phyloP scores from a whole-genome alignment of 441 rosid species.

The Rhodomyrtus psidioides region DNA sequence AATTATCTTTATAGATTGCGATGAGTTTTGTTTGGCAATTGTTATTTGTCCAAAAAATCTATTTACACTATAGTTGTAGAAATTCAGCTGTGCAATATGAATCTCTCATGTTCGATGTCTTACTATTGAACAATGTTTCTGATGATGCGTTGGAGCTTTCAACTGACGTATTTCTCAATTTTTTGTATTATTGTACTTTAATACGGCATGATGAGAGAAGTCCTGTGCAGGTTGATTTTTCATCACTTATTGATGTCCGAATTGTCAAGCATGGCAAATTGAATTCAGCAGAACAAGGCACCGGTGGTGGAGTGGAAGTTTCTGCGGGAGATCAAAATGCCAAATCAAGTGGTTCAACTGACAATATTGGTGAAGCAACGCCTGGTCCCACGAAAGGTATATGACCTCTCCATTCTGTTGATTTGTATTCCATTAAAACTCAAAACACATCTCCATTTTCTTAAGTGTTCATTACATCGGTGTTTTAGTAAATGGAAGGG shows the following conservation, averaged over 20 bases:
- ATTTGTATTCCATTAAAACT: not conserved
- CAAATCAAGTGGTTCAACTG: constrained; percentile 2
- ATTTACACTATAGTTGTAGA: not conserved
- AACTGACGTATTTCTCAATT: not conserved
- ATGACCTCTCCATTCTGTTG: not conserved
- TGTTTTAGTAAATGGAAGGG: constrained; percentile 38
- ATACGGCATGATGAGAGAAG: not conserved
- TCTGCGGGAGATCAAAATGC: constrained; percentile 20
- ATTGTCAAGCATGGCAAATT: constrained; percentile 21
- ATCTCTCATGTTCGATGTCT: not conserved
- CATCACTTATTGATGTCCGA: constrained; percentile 70
- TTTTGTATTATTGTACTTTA: not conserved
- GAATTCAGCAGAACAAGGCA: not conserved
- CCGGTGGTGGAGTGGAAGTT: constrained; percentile 8
- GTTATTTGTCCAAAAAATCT: not conserved
- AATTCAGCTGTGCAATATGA: not conserved
- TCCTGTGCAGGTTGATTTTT: constrained; percentile 55
- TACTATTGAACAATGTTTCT: not conserved
- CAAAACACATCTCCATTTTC: not conserved
- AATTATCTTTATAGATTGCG: not conserved
- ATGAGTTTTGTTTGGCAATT: not conserved
- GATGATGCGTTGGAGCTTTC: not conserved
- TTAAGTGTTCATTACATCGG: not conserved
- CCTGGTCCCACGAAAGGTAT: constrained; percentile 13
- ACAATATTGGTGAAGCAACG: constrained; percentile 12